Evolutionary conservation across 805 yeast genomes (phyloP), one percentile per base, ranked within the genome.

Genomic region (Lipomyces yamadae): DNA sequence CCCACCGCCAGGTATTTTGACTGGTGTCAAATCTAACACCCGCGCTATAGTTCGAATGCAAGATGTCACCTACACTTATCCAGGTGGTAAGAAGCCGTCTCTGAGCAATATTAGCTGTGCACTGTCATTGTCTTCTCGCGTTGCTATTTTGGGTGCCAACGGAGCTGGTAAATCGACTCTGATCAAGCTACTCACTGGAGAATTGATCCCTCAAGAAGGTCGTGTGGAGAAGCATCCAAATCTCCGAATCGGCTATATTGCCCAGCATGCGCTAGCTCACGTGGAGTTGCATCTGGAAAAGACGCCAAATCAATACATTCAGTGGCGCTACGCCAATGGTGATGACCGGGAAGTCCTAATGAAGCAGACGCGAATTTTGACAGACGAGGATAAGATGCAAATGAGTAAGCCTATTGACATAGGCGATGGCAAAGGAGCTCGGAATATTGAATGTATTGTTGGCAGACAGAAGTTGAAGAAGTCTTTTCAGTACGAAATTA

Each of bases 151-250:
- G 65, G 99, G 99, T 64, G 98, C 98, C 69, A 94, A 94, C 78
- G 99, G 99, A 84, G 99, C 99, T 62, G 99, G 99, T 82, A 94
- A 94, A 79, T 92, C 98, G 11, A 94, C 99, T 18, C 84, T 95
- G 75, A 94, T 95, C 80, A 94, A 94, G 80, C 83, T 95, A 63
- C 84, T 94, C 73, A 95, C 98, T 8, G 99, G 91, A 72, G 99
- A 94, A 79, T 82, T 92, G 66, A 85, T 90, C 64, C 97, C 99
- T 30, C 84, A 86, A 70, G 84, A 81, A 66, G 99, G 99, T 75
- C 88, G 86, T 69, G 97, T 94, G 65, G 98, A 95, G 82, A 95
- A 95, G 80, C 99, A 94, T 82, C 98, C 98, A 71, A 94, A 94
- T 80, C 84, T 95, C 81, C 92, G 99, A 84, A 92, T 94, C 74